Conservation (phyloP, 768 basidiomycete genomes). For the Auricularia heimuer region DNA sequence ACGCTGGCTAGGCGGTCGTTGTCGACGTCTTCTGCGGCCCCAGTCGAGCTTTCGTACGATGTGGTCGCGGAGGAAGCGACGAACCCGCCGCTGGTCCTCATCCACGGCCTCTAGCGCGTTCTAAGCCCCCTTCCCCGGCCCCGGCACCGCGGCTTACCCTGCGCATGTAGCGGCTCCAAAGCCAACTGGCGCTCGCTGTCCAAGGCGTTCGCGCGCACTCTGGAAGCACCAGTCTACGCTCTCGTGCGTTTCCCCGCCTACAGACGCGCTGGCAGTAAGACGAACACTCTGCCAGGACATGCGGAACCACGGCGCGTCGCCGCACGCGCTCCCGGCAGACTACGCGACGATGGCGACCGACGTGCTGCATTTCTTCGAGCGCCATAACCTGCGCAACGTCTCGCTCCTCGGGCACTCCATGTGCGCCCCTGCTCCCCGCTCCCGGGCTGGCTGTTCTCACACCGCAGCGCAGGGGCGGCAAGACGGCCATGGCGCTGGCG, state of each 20-base stretch:
- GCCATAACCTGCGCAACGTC: constrained; percentile 45
- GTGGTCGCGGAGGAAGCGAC: neutral
- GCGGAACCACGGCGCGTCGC: constrained; percentile 82
- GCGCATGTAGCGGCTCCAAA: constrained; percentile 61
- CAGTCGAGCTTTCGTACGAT: neutral
- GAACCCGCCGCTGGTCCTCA: constrained; percentile 36
- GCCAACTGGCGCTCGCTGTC: constrained; percentile 82
- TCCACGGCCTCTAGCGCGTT: constrained; percentile 42
- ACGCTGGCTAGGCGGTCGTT: no score
- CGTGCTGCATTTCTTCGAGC: constrained; percentile 54
- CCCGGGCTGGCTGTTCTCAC: neutral
- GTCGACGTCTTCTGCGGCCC: no score
- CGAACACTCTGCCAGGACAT: constrained; percentile 45
- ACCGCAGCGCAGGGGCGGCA: constrained; percentile 63
- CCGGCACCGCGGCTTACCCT: constrained; percentile 2
- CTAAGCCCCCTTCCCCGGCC: constrained; percentile 4
- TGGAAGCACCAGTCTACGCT: constrained; percentile 61
- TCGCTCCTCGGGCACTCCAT: constrained; percentile 86
- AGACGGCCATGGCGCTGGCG: constrained; percentile 66
- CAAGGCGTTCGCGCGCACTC: constrained; percentile 58
- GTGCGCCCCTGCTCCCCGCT: constrained; percentile 32
- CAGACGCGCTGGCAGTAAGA: neutral
- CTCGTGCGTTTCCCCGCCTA: constrained; percentile 35
- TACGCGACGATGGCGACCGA: constrained; percentile 76
- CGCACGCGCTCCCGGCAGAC: constrained; percentile 61